Evolutionary conservation across 2,329 filamentous ascomycete species (phyloP), one percentile per base, ranked within the genome.

Genomic region (Botrytis cinerea): DNA sequence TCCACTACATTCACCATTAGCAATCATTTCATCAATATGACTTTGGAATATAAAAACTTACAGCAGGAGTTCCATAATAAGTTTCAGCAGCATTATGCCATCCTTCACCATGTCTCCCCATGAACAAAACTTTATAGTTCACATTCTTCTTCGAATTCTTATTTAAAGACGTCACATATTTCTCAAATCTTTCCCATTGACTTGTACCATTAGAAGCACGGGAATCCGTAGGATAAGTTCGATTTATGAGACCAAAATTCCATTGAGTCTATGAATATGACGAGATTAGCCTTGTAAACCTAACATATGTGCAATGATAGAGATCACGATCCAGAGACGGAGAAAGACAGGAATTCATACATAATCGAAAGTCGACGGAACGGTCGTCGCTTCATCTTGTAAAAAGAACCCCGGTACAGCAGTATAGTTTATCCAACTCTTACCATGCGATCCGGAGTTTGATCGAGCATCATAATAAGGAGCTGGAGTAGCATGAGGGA

Each of bases 171-270:
- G 84, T 78, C 43, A 93, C 85, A 78, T 90, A 89, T 74, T 86
- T 81, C 60, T 84, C 83, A 73, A 93, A 91, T n/a, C 88, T 86
- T 80, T 90, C 83, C 91, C 91, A 93, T 80, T 89, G 88, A 0
- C 87, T 89, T 75, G 85, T 84, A 74, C 81, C 75, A 64, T 81
- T 78, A 64, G 84, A 81, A 70, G 83, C 81, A 12, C 76, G 74
- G 61, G 79, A 79, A 77, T 92, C 89, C 1, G 86, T 87, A 9
- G 87, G 84, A 79, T 92, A 92, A 1, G 86, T 85, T 66, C 86
- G 86, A 78, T 91, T 86, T 75, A 93, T 85, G 35, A 93, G 84
- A 43, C 91, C 91, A 78, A 91, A 91, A 82, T 92, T 92, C 73
- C 83, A 83, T 45, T 84, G 83, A 83, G 46, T 84, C 82, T 40